Evolutionary conservation across 257 asterid genomes (phyloP), one percentile per base, ranked within the genome.

Genomic region (Scutellaria galericulata): DNA sequence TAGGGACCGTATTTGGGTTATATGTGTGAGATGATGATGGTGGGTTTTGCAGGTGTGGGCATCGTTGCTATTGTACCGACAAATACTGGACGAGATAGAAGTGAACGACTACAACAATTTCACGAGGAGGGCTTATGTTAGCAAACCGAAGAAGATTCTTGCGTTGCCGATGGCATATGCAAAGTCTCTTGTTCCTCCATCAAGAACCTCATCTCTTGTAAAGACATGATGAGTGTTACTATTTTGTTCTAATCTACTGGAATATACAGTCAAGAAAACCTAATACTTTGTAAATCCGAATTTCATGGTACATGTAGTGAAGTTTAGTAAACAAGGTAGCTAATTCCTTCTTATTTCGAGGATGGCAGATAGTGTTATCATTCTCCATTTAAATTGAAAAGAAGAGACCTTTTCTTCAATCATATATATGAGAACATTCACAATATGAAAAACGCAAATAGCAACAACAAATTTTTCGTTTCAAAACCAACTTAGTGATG

Each of bases 91-190:
- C 35, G 96, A 92, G 87, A 90, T 95, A 6, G 99, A 95, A 71
- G 98, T 93, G 0, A 95, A 95, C 20, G 99, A 92, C 89, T 95
- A 88, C 86, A 84, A 95, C 92, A 95, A 90, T 42, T 95, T 95
- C 88, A 92, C 96, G 31, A 85, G 75, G 85, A 86, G 98, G 78
- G 98, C 99, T 0, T 95, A 86, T 62, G 99, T 95, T 50, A 79
- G 91, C 80, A 92, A 92, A 70, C 90, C 96, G 7, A 90, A 92
- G 81, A 95, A 90, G 96, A 78, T 95, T 14, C 60, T 92, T 7
- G 79, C 98, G 4, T 74, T 95, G 87, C 99, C 99, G 7, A 45
- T 92, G 45, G 97, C 99, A 41, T 95, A 87, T 84, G 97, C 94
- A 4, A 92, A 90, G 86, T 72, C 98, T 66, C 83, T 89, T 41